Base-by-base conservation (phyloP, 2,329 filamentous ascomycete species). In the Verticillium albo-atrum region DNA sequence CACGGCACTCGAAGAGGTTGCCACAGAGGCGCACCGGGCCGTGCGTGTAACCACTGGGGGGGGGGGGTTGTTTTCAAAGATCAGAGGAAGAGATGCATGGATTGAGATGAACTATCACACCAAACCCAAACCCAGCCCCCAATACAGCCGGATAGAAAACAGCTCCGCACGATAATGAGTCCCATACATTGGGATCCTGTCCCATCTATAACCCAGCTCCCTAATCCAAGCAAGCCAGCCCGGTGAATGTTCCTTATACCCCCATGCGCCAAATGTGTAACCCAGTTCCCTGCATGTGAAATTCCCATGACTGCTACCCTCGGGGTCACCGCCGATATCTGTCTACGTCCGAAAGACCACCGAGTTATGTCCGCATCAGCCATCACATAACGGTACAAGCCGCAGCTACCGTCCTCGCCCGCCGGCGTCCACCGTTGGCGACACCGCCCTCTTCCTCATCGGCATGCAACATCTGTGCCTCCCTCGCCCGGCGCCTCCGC, bases 381-480 rank as follows among this genome's bases (percentile, higher is more conserved):
- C 14, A 4, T 53, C 76, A 90, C 88, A 90, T 90, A 59, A 90
- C 77, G 51, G 73, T 68, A 71, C 88, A 90, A 28, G 78, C 74
- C 30, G 78, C 74, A n/a, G 63, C 85, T 72, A 86, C 79, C 37
- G 87, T 90, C 66, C 88, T 80, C 17, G 88, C 87, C 60, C 86
- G 81, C 61, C 86, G 81, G 37, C 86, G 81, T 27, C 83, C 79
- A 4, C 75, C 79, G 25, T 76, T 77, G 6, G 77, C 76, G n/a
- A 74, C 64, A 5, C 76, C 85, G 14, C 84, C 89, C 52, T 90
- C 90, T 64, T 92, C 90, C 71, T 97, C 92, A 66, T 91, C 86
- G 54, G 89, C 87, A 74, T 95, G 91, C 65, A 91, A 79, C 70
- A 89, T 81, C 70, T 92, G 89, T 5, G 92, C 92, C 71, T 96